phyloP scores from a whole-genome alignment of 1,284 basidiomycete species.

The Puccinia horiana region DNA sequence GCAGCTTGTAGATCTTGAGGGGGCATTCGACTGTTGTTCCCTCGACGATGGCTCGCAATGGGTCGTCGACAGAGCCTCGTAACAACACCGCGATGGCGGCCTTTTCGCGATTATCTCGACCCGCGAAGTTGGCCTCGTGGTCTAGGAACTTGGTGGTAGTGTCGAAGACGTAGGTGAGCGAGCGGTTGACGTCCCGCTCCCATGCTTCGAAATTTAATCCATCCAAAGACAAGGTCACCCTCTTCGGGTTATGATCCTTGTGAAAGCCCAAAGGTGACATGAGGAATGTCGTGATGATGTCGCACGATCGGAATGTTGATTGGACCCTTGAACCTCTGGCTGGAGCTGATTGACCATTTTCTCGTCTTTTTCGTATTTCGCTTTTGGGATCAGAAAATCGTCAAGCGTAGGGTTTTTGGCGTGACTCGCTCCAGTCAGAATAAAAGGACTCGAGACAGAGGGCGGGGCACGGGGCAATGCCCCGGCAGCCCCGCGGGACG shows the following conservation, averaged over 20 bases:
- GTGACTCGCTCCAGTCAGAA: no score
- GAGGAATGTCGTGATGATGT: not conserved
- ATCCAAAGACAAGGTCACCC: not conserved
- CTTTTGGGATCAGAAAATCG: no score
- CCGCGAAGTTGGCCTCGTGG: not conserved
- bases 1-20: not conserved
- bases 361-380: no score
- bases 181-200: not conserved
- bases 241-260: not conserved
- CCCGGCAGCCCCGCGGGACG: no score
- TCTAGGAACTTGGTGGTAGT: not conserved
- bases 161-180: not conserved
- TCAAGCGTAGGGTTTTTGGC: no score
- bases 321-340: no score
- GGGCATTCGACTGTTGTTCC: not conserved
- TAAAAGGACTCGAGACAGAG: no score
- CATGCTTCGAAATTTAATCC: not conserved
- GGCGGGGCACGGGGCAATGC: no score
- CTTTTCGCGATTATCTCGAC: not conserved
- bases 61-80: not conserved
- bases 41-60: not conserved
- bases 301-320: no score
- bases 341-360: no score
- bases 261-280: not conserved
- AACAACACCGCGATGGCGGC: not conserved